phyloP scores from a whole-genome alignment of 2,329 filamentous ascomycete genomes.

The Ascochyta pisi region DNA sequence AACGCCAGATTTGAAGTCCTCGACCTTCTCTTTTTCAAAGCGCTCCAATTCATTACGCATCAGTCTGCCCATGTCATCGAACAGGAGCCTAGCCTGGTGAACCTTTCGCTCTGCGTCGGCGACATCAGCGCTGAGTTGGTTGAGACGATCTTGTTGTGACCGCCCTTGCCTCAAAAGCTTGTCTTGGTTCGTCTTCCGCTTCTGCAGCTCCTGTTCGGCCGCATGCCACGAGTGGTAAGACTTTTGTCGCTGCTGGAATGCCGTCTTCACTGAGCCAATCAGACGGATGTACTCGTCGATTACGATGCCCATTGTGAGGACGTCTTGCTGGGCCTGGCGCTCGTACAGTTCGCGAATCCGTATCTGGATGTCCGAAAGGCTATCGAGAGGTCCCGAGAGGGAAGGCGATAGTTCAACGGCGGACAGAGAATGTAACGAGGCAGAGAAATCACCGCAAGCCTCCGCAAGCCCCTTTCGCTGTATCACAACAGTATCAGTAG shows the following conservation, averaged over 20 bases:
- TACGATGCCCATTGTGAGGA: constrained; percentile 94
- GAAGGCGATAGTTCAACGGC: constrained; percentile 90
- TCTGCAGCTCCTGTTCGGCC: constrained; percentile 87
- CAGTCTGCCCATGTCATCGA: constrained; percentile 95
- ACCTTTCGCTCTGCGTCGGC: constrained; percentile 93
- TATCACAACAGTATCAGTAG: constrained; percentile 88
- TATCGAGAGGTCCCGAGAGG: constrained; percentile 86
- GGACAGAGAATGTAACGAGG: constrained; percentile 89
- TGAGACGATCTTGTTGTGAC: constrained; percentile 93
- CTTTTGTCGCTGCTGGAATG: constrained; percentile 91
- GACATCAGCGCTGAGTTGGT: constrained; percentile 90
- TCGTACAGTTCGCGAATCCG: constrained; percentile 96
- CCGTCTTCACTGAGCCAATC: constrained; percentile 92
- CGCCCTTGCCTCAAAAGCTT: constrained; percentile 95
- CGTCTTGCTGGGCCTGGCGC: constrained; percentile 94
- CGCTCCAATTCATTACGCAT: constrained; percentile 91
- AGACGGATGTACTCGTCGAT: constrained; percentile 98
- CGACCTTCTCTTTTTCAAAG: constrained; percentile 96
- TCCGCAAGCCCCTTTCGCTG: constrained; percentile 95
- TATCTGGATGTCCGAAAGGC: constrained; percentile 89
- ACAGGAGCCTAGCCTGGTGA: constrained; percentile 85
- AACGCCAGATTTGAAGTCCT: constrained; percentile 97
- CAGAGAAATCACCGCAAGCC: constrained; percentile 90
- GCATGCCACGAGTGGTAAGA: constrained; percentile 93
- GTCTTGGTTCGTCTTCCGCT: constrained; percentile 87